Evolutionary conservation across 176 grass and related monocot genomes (phyloP).

Genomic region (Zoysia japonica): DNA sequence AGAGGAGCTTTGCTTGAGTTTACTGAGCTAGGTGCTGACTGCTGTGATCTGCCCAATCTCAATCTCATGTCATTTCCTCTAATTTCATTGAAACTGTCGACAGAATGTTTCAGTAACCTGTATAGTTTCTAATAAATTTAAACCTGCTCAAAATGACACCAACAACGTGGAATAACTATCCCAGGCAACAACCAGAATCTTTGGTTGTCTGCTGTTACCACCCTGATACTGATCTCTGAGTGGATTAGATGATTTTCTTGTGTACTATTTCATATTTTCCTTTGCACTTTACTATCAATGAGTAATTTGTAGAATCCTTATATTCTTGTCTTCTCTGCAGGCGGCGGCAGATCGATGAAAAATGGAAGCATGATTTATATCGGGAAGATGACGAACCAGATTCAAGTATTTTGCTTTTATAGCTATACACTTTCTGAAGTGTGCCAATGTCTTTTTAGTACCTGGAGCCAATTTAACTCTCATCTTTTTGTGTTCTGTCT

Average conservation of each 20-base stretch:
- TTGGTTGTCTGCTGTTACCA: not conserved
- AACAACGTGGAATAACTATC: not conserved
- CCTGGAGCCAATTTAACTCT: slow-evolving; percentile 19
- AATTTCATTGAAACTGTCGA: not conserved
- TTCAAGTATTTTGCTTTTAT: slow-evolving; percentile 59
- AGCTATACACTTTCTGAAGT: slow-evolving; percentile 29
- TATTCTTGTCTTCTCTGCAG: slow-evolving; percentile 47
- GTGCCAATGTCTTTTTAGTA: not conserved
- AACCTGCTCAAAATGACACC: not conserved
- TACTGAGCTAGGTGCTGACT: not conserved
- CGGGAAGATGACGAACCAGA: slow-evolving; percentile 51
- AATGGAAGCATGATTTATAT: slow-evolving; percentile 99
- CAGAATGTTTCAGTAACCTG: not conserved
- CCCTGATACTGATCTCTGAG: not conserved
- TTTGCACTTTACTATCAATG: slow-evolving; percentile 12
- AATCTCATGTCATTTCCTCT: not conserved
- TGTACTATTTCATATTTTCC: slow-evolving; percentile 3
- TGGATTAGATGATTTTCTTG: not conserved
- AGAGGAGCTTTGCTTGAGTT: not conserved
- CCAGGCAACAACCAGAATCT: not conserved
- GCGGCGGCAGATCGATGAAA: slow-evolving; percentile 88
- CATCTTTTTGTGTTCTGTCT: slow-evolving; percentile 45
- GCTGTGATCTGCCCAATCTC: not conserved
- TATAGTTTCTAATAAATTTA: not conserved
- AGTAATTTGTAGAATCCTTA: slow-evolving; percentile 4